Evolutionary conservation across 805 yeast species (phyloP).

Genomic region (Wickerhamomyces bovis): DNA sequence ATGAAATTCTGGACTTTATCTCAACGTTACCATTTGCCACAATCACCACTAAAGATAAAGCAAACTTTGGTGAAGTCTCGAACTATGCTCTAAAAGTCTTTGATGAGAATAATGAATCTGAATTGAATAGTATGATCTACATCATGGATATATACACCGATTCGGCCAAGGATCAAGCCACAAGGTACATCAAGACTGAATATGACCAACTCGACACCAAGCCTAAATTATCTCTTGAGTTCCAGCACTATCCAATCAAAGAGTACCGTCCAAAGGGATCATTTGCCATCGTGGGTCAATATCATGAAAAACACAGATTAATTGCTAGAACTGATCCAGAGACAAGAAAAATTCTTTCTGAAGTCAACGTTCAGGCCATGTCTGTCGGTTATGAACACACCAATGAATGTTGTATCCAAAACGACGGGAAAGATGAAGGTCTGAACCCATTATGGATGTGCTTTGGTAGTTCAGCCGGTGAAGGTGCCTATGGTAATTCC

Average conservation of each 20-base stretch:
- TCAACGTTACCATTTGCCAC: conserved; percentile 46
- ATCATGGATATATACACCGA: conserved; percentile 54
- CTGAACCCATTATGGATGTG: conserved; percentile 48
- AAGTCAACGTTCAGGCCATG: conserved; percentile 44
- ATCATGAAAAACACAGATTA: conserved; percentile 32
- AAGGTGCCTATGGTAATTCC: conserved; percentile 57
- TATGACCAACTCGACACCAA: conserved; percentile 18
- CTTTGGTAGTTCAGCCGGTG: conserved; percentile 62
- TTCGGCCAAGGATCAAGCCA: conserved; percentile 13
- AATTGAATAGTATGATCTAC: conserved; percentile 32
- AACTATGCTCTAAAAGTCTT: conserved; percentile 42
- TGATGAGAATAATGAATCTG: conserved; percentile 14
- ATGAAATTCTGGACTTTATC: conserved; percentile 39
- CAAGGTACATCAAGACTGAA: conserved; percentile 28
- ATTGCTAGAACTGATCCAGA: conserved; percentile 30
- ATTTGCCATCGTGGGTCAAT: conserved; percentile 35
- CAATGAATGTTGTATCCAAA: conserved; percentile 55
- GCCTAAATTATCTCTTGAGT: conserved; percentile 44
- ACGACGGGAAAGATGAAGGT: conserved; percentile 10
- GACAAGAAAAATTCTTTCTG: conserved; percentile 37
- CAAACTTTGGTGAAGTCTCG: conserved; percentile 42
- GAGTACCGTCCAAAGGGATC: conserved; percentile 41
- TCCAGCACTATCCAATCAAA: conserved; percentile 62
- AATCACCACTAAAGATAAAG: conserved; percentile 15
- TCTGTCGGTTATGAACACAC: conserved; percentile 69